Evolutionary conservation across 163 green algal species (phyloP).

Genomic region (Prototheca cutis): DNA sequence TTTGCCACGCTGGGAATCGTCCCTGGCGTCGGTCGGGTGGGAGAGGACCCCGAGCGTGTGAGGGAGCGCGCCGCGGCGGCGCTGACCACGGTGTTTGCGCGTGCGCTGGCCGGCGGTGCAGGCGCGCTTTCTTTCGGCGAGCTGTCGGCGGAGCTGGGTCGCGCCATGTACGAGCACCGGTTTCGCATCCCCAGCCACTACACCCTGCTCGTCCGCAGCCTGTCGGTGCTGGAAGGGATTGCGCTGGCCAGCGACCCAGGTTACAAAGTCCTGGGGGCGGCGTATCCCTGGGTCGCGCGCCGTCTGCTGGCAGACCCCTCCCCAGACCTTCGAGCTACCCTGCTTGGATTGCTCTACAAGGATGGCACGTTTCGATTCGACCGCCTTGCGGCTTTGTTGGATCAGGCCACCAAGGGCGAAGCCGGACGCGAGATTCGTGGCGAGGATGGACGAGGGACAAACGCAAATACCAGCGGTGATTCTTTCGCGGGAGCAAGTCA

Average conservation of each 20-base stretch:
- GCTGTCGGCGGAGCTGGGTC: conserved; percentile 53
- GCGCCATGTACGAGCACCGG: conserved; percentile 54
- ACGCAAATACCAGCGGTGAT: too few relatives aligned
- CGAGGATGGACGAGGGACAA: too few relatives aligned
- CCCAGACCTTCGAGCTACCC: conserved; percentile 54
- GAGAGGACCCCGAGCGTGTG: conserved; percentile 31
- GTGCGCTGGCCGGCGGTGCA: conserved; percentile 62
- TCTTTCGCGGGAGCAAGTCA: too few relatives aligned
- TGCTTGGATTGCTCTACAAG: conserved; percentile 71
- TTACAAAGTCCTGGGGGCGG: conserved; percentile 83
- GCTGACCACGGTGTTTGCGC: conserved; percentile 62
- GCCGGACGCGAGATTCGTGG: not conserved
- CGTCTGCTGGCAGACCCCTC: conserved; percentile 67
- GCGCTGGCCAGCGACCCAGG: conserved; percentile 69
- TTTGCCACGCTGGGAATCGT: conserved; percentile 79
- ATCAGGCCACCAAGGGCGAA: conserved; percentile 27
- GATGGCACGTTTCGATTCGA: conserved; percentile 41
- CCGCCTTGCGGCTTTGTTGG: conserved; percentile 65
- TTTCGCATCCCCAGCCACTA: conserved; percentile 87
- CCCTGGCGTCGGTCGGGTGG: too few relatives aligned
- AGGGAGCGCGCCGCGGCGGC: conserved; percentile 2
- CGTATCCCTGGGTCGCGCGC: conserved; percentile 79
- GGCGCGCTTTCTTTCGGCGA: conserved; percentile 68
- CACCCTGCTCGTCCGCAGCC: conserved; percentile 75
- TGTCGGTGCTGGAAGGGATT: conserved; percentile 87